These are phyloP conservation scores for Penicillium freii DNA, from an alignment of 2,329 filamentous ascomycete genomes.

Conservation along the genomic window DNA sequence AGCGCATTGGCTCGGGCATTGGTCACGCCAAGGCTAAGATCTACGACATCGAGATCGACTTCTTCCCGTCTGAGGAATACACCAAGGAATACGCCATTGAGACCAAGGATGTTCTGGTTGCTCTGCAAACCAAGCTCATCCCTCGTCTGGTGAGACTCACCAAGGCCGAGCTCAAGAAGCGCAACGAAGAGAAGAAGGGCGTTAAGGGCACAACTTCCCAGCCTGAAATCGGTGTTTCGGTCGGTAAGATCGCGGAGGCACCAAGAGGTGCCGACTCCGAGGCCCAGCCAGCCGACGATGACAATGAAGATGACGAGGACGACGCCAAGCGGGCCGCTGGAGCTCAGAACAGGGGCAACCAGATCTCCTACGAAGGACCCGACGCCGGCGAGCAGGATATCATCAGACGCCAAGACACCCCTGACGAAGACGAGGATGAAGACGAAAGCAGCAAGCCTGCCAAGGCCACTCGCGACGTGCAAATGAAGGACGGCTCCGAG, in stretches of 20 bases:
- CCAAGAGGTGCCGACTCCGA: conserved; percentile 49
- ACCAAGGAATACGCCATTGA: conserved; percentile 79
- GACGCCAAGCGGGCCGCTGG: conserved; percentile 63
- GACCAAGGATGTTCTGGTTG: conserved; percentile 70
- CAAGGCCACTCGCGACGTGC: conserved; percentile 35
- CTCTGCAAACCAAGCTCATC: conserved; percentile 79
- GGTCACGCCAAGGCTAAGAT: conserved; percentile 72
- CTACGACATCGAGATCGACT: conserved; percentile 75
- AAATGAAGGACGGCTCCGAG: conserved; percentile 32
- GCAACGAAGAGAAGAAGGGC: conserved; percentile 58
- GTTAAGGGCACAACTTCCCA: conserved; percentile 64
- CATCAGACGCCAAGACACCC: conserved; percentile 62
- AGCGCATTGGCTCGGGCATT: conserved; percentile 71
- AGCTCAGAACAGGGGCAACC: conserved; percentile 69
- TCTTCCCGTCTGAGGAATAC: conserved; percentile 86
- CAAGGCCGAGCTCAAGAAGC: conserved; percentile 76
- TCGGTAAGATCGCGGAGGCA: conserved; percentile 56
- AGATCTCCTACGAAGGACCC: conserved; percentile 84
- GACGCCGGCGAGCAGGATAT: conserved; percentile 87
- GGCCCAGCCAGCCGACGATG: conserved; percentile 64
- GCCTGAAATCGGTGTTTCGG: conserved; percentile 69
- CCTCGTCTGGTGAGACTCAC: conserved; percentile 68
- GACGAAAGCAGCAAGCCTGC: conserved; percentile 45
- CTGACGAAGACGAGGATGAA: conserved; percentile 54
- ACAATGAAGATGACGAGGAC: conserved; percentile 75